Evolutionary conservation across 345 rosid genomes (phyloP).

Genomic region (Punica granatum): DNA sequence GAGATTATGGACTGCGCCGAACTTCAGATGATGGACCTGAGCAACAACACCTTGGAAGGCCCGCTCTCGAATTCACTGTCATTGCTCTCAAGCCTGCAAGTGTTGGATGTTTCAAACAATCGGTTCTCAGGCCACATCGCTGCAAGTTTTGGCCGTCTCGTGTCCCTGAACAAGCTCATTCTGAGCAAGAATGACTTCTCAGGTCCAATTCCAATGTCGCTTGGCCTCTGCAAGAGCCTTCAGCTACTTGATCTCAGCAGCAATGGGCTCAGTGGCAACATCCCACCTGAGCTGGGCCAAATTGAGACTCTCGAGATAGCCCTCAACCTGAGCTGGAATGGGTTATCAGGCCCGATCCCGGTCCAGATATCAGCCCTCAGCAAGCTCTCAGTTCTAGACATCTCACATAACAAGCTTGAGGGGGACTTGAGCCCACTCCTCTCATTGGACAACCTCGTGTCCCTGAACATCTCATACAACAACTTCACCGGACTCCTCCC

Average conservation of each 20-base stretch:
- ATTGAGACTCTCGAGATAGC: constrained; percentile 82
- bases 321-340: constrained; percentile 77
- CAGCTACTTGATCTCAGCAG: constrained; percentile 85
- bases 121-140: constrained; percentile 52
- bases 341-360: constrained; percentile 71
- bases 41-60: constrained; percentile 64
- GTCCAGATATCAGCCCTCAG: constrained; percentile 54
- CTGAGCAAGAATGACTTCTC: constrained; percentile 58
- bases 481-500: constrained; percentile 86
- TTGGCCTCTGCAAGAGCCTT: constrained; percentile 69
- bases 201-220: constrained; percentile 60
- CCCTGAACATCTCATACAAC: constrained; percentile 74
- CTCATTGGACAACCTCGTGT: constrained; percentile 65
- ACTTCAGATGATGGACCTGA: constrained; percentile 78
- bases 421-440: constrained; percentile 54
- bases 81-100: constrained; percentile 58
- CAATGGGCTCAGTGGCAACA: constrained; percentile 61
- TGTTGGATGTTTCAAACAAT: constrained; percentile 65
- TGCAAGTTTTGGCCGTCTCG: constrained; percentile 63
- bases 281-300: constrained; percentile 64
- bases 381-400: constrained; percentile 77
- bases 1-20: constrained; percentile 65
- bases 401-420: constrained; percentile 75
- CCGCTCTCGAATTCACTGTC: constrained; percentile 56
- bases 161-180: constrained; percentile 59